phyloP scores from a whole-genome alignment of 2,329 filamentous ascomycete species.

The Plenodomus tracheiphilus region DNA sequence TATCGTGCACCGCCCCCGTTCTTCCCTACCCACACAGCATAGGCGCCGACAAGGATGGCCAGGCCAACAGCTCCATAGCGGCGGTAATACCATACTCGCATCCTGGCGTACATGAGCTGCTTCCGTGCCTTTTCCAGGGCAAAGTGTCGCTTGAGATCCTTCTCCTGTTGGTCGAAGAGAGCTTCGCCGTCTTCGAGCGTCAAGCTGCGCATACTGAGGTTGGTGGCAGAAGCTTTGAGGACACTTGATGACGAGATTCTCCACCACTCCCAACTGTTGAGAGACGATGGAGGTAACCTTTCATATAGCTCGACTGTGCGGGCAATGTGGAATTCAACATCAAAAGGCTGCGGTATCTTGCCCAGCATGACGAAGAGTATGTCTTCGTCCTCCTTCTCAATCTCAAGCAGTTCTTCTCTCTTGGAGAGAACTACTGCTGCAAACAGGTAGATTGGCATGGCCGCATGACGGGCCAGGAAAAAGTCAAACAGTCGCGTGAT shows the following conservation, averaged over 20 bases:
- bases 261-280: slow-evolving; percentile 69
- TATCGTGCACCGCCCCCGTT: slow-evolving; percentile 14
- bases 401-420: slow-evolving; percentile 80
- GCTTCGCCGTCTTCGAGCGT: slow-evolving; percentile 66
- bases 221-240: slow-evolving; percentile 75
- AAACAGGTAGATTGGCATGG: slow-evolving; percentile 88
- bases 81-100: slow-evolving; percentile 66
- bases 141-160: slow-evolving; percentile 71
- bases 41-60: slow-evolving; percentile 49
- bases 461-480: slow-evolving; percentile 82
- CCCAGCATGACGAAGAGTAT: slow-evolving; percentile 89
- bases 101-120: slow-evolving; percentile 36
- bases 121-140: slow-evolving; percentile 43
- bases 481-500: slow-evolving; percentile 94
- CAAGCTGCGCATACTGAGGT: slow-evolving; percentile 56
- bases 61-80: slow-evolving; percentile 61
- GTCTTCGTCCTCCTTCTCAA: slow-evolving; percentile 74
- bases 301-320: slow-evolving; percentile 67
- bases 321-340: slow-evolving; percentile 76
- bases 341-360: slow-evolving; percentile 79
- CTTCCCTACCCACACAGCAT: slow-evolving; percentile 42
- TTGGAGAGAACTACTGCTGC: slow-evolving; percentile 74
- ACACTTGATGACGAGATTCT: slow-evolving; percentile 75
- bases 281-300: slow-evolving; percentile 69
- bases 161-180: slow-evolving; percentile 72